A percentile compares a stretch with the other conserved stretches of the same genome.
phyloP scores from a whole-genome alignment of 2,329 filamentous ascomycete genomes.

The Neospermospora avenae region DNA sequence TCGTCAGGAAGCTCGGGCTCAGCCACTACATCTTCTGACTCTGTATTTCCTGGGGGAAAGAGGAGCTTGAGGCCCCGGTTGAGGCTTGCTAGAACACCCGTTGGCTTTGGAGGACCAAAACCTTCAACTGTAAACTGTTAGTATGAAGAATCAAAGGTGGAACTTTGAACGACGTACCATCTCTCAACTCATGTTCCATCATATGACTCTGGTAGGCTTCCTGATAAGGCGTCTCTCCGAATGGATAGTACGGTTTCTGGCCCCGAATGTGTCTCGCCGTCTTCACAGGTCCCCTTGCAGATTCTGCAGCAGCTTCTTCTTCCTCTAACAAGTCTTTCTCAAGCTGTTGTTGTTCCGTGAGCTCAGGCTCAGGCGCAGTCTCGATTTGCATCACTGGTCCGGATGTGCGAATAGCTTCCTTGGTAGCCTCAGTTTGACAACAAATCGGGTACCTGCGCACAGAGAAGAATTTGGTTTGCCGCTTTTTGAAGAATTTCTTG shows the following conservation, averaged over 20 bases:
- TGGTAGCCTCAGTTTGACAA: conserved; percentile 19
- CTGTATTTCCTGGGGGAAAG: neutral
- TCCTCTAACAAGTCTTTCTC: neutral
- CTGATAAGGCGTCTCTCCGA: conserved; percentile 33
- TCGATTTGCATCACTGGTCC: conserved; percentile 17
- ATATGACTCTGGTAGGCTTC: conserved; percentile 23
- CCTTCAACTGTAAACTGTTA: conserved; percentile 22
- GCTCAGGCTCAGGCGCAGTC: neutral
- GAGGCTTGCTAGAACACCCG: neutral
- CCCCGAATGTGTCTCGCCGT: conserved; percentile 20
- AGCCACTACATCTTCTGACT: neutral
- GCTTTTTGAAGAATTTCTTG: neutral
- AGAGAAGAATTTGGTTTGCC: conserved; percentile 21
- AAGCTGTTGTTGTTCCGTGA: neutral
- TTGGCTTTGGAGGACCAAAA: conserved; percentile 16
- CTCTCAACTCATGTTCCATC: conserved; percentile 28
- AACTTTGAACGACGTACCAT: conserved; percentile 21
- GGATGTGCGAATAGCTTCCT: conserved; percentile 17
- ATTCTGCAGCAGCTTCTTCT: neutral
- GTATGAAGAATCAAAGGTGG: neutral
- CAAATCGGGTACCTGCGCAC: conserved; percentile 25
- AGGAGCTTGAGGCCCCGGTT: neutral
- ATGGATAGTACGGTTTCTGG: conserved; percentile 25
- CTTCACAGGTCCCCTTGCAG: neutral
- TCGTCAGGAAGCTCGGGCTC: neutral